Evolutionary conservation across 225 moss, liverwort and hornwort genomes (phyloP).

Genomic region (Rhytidiadelphus loreus): DNA sequence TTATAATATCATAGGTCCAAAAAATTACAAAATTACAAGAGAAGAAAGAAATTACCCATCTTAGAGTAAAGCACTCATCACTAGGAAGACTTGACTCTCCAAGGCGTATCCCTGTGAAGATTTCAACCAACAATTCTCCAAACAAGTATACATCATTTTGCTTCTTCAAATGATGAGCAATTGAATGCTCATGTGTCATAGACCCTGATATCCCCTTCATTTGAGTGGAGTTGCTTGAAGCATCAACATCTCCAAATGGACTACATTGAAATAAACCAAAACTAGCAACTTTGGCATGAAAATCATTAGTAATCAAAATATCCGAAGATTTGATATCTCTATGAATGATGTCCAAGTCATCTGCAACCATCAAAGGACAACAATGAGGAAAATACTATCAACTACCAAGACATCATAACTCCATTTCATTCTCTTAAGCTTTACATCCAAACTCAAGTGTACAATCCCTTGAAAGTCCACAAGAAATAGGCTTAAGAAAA

Average conservation of each 20-base stretch:
- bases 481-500: not conserved
- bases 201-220: not conserved
- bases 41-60: not conserved
- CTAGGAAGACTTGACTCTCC: not conserved
- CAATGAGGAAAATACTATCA: not conserved
- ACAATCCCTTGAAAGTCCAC: not conserved
- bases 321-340: not conserved
- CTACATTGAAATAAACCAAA: not conserved
- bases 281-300: not conserved
- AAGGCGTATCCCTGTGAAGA: not conserved
- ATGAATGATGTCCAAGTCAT: not conserved
- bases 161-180: not conserved
- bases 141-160: not conserved
- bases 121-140: not conserved
- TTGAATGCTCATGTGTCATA: not conserved
- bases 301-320: not conserved
- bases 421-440: not conserved
- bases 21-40: rapidly evolving
- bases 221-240: rapidly evolving
- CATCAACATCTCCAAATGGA: not conserved
- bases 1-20: rapidly evolving
- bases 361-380: not conserved
- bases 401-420: not conserved
- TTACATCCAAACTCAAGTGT: not conserved
- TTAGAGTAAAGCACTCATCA: not conserved